Evolutionary conservation across 768 basidiomycete species (phyloP).

Genomic region (Floccularia luteovirens): DNA sequence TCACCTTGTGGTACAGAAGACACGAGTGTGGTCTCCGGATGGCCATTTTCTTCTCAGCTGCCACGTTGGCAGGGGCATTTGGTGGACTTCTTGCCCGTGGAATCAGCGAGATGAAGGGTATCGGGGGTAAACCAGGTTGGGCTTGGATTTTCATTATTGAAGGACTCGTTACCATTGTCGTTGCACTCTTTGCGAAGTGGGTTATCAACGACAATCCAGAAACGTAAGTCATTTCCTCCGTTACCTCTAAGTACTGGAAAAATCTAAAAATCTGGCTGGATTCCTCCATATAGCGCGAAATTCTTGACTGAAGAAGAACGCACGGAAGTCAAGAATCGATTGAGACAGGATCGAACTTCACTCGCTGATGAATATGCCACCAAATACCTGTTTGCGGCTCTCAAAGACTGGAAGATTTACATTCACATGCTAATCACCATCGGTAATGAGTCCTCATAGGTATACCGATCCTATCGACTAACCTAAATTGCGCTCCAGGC

Average conservation of each 20-base stretch:
- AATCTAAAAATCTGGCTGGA: too few species aligned
- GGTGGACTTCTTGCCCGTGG: slow-evolving; percentile 21
- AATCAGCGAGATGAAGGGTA: slow-evolving; percentile 18
- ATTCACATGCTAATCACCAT: slow-evolving; percentile 24
- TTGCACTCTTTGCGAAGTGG: slow-evolving; percentile 17
- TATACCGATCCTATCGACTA: background rate
- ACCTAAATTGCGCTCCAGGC: slow-evolving; percentile 6
- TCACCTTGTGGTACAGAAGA: slow-evolving; percentile 21
- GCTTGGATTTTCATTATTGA: slow-evolving; percentile 26
- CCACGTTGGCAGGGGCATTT: slow-evolving; percentile 22
- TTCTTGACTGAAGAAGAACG: slow-evolving; percentile 21
- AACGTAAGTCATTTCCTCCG: slow-evolving; percentile 11
- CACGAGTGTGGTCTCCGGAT: slow-evolving; percentile 23
- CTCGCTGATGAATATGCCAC: slow-evolving; percentile 19
- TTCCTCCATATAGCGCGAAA: slow-evolving; percentile 16
- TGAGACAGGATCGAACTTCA: slow-evolving; percentile 17
- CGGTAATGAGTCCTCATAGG: slow-evolving; percentile 9
- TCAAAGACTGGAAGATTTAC: slow-evolving; percentile 26
- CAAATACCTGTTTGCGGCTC: slow-evolving; percentile 17
- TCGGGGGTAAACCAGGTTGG: slow-evolving; percentile 21
- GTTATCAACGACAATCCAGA: slow-evolving; percentile 19
- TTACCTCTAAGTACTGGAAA: background rate
- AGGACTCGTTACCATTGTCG: slow-evolving; percentile 18
- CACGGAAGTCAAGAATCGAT: slow-evolving; percentile 17
- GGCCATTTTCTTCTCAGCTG: slow-evolving; percentile 25